Base-by-base conservation (phyloP, 164 flowering plant species). In the Platanus orientalis region DNA sequence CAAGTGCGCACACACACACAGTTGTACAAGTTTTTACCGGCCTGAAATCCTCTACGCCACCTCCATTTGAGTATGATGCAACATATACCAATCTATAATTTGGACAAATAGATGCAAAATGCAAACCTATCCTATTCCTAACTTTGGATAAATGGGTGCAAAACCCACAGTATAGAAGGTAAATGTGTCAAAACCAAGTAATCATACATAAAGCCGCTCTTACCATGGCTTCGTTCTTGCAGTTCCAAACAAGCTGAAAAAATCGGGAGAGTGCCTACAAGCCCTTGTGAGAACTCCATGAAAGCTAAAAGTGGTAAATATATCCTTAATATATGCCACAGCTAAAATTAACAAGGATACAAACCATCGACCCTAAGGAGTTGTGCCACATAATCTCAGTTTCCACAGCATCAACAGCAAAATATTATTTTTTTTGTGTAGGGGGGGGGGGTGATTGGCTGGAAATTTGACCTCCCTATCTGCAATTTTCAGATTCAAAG, bases 371-470 rank as follows among this genome's bases (percentile, higher is more conserved):
- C 23, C 12, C 49, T 55, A 27, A 19, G 40, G 57, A 36, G 42
- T 52, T 56, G n/a, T 29, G 56, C 79, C 83, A 92, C 90, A 92
- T 87, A 20, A 87, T 65, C 67, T 89, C 87, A 20, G 79, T 83
- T 63, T 90, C 96, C 51, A 87, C 82, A 34, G 90, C 92, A 74
- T 89, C 94, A 21, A 92, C 81, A 29, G 87, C 64, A 69, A 76
- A 89, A 69, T 81, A 42, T 89, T 74, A 25, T 69, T 27, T 69
- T 81, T 82, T 59, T 58, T n/a, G n/a, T n/a, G n/a, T n/a, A n/a
- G n/a, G n/a, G n/a, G n/a, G n/a, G n/a, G n/a, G n/a, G 71, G 27
- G 71, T 72, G 52, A 82, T 71, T 7, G 77, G 76, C 71, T 77
- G 67, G 57, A 92, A 84, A 58, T 89, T 83, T 21, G 80, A 79